These are phyloP conservation scores for Phialemoniopsis sp. DNA, from an alignment of 2,329 filamentous ascomycete genomes.

Conservation along the genomic window DNA sequence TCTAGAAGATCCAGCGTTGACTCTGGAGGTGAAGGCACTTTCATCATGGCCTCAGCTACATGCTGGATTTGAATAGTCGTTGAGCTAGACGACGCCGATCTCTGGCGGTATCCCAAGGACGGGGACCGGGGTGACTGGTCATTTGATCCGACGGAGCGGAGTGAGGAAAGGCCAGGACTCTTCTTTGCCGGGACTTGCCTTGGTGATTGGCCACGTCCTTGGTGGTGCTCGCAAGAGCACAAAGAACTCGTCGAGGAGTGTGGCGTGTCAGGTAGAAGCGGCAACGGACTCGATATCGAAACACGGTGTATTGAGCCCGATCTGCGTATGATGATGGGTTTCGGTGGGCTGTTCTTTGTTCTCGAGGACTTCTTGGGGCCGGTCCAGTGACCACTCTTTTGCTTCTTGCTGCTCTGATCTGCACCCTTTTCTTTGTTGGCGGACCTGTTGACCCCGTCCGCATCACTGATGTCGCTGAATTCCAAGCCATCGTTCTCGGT, in stretches of 20 bases:
- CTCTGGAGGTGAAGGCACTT: slow-evolving; percentile 8
- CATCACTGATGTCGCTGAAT: not conserved
- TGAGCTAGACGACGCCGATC: no score
- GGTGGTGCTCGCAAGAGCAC: slow-evolving; percentile 33
- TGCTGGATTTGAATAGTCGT: no score
- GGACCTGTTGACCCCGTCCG: slow-evolving; percentile 1
- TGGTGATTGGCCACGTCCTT: slow-evolving; percentile 4
- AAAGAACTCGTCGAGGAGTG: slow-evolving; percentile 41
- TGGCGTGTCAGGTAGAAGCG: slow-evolving; percentile 25
- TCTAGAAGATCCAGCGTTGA: slow-evolving; percentile 20
- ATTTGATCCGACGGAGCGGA: not conserved
- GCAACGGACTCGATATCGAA: slow-evolving; percentile 27
- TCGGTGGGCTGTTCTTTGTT: slow-evolving; percentile 17
- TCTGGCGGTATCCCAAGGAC: not conserved
- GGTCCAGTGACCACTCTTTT: no score
- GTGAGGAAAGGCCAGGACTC: slow-evolving; percentile 12
- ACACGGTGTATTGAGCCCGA: slow-evolving; percentile 29
- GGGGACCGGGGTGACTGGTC: slow-evolving; percentile 1
- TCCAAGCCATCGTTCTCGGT: not conserved
- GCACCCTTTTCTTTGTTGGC: slow-evolving; percentile 11
- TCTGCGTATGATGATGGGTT: slow-evolving; percentile 31
- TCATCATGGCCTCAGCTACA: no score
- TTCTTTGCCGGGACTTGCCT: slow-evolving; percentile 10
- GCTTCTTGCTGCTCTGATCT: slow-evolving; percentile 5
- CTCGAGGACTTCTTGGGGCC: not conserved